Evolutionary conservation across 78 protist species (phyloP).

Genomic region (Dictyostelium brefeldianum): DNA sequence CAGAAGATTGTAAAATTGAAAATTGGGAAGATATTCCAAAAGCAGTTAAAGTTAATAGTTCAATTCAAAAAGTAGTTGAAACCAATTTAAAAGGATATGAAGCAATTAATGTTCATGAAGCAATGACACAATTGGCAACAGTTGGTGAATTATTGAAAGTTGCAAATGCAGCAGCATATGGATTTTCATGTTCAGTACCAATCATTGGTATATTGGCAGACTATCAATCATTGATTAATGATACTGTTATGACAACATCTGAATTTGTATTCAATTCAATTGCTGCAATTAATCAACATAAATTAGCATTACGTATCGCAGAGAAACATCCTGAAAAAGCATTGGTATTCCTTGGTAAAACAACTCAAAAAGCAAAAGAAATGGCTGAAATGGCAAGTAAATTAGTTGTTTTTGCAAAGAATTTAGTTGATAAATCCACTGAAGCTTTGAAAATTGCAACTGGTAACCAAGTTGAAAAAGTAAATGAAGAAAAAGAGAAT

Average conservation of each 20-base stretch:
- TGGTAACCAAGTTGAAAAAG: neutral
- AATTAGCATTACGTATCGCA: slow-evolving; percentile 21
- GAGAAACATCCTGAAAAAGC: slow-evolving; percentile 12
- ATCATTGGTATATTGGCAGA: slow-evolving; percentile 1
- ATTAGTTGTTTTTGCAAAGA: neutral
- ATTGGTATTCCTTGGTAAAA: neutral
- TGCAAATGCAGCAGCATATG: slow-evolving; percentile 23
- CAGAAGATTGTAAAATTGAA: neutral
- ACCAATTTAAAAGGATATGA: neutral
- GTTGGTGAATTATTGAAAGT: slow-evolving; percentile 14
- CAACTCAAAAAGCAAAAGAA: slow-evolving; percentile 4
- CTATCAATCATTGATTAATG: slow-evolving; percentile 8
- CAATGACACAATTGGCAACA: slow-evolving; percentile 12
- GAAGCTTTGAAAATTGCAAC: neutral
- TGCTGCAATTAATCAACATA: slow-evolving; percentile 13
- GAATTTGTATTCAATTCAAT: slow-evolving; percentile 13
- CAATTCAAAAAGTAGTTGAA: neutral
- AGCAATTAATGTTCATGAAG: neutral
- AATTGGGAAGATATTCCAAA: slow-evolving; percentile 33
- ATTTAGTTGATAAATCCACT: neutral
- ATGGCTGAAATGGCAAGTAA: neutral
- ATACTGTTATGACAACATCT: slow-evolving; percentile 5
- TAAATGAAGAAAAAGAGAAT: neutral
- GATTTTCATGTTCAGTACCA: slow-evolving; percentile 19
- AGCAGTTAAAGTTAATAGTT: neutral